phyloP scores from a whole-genome alignment of 257 asterid genomes.

The Penstemon barbatus region DNA sequence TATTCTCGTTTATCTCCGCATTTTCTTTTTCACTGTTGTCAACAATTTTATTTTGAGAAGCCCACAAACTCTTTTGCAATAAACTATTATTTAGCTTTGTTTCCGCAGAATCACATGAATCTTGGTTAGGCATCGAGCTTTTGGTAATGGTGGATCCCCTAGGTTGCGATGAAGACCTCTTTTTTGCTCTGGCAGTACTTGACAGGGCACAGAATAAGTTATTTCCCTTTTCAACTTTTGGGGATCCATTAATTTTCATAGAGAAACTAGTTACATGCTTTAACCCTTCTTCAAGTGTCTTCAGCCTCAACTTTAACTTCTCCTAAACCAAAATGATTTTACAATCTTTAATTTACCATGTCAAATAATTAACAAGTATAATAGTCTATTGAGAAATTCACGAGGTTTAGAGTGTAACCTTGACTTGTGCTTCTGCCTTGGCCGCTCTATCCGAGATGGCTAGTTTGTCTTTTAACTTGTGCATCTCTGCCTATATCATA shows the following conservation, averaged over 20 bases:
- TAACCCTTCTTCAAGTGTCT: constrained; percentile 78
- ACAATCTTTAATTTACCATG: constrained; percentile 19
- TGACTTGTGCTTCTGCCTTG: constrained; percentile 79
- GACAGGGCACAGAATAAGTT: constrained; percentile 65
- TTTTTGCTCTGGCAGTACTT: constrained; percentile 49
- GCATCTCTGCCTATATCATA: constrained; percentile 69
- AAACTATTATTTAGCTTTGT: constrained; percentile 28
- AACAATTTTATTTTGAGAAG: constrained; percentile 47
- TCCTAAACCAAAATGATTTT: constrained; percentile 51
- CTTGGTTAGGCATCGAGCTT: constrained; percentile 39
- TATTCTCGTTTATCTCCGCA: constrained; percentile 43
- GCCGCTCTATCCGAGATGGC: constrained; percentile 70
- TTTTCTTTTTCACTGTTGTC: constrained; percentile 66
- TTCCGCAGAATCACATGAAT: constrained; percentile 25
- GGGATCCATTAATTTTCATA: constrained; percentile 38
- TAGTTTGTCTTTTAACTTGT: constrained; percentile 70
- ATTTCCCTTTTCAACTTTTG: constrained; percentile 47
- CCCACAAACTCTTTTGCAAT: constrained; percentile 56
- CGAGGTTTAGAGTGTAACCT: constrained; percentile 45
- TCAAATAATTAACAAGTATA: background rate
- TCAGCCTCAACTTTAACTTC: constrained; percentile 79
- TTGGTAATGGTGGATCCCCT: constrained; percentile 46
- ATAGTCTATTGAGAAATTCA: background rate
- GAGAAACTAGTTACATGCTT: constrained; percentile 40
- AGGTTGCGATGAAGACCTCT: constrained; percentile 70